These are phyloP conservation scores for Calonectria pseudoreteaudii DNA, from an alignment of 2,329 filamentous ascomycete species.

Conservation along the genomic window DNA sequence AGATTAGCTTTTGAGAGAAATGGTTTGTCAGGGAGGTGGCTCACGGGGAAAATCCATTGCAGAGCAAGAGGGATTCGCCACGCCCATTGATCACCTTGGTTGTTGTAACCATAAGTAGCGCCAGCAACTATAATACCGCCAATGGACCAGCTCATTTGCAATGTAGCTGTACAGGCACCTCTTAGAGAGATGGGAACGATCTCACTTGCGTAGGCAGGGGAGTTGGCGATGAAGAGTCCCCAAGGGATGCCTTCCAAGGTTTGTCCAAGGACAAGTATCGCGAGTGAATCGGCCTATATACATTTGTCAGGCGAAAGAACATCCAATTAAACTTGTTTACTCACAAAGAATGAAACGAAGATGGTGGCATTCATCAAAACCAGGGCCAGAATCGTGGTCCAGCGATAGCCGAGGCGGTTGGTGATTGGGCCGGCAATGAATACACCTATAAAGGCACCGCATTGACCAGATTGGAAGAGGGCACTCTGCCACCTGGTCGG, in stretches of 20 bases:
- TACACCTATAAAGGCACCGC: conserved; percentile 50
- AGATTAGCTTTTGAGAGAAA: not conserved
- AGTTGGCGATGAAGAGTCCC: conserved; percentile 72
- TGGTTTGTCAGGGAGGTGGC: not conserved
- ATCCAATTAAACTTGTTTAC: not conserved
- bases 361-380: conserved; percentile 51
- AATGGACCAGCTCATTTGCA: conserved; percentile 74
- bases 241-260: conserved; percentile 68
- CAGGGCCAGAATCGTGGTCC: conserved; percentile 50
- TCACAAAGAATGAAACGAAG: conserved; percentile 64
- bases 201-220: conserved; percentile 69
- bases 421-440: conserved; percentile 50
- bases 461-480: conserved; percentile 47
- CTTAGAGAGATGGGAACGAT: conserved; percentile 68
- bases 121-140: conserved; percentile 69
- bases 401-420: conserved; percentile 48
- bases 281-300: conserved; percentile 44
- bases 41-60: conserved; percentile 66
- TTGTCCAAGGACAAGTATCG: conserved; percentile 60
- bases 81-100: conserved; percentile 35
- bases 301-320: not conserved
- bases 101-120: conserved; percentile 64
- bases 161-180: conserved; percentile 65
- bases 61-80: conserved; percentile 62
- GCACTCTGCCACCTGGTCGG: conserved; percentile 54